Evolutionary conservation across 2,329 filamentous ascomycete genomes (phyloP), one percentile per base, ranked within the genome.

Genomic region (Paramyrothecium sp.): DNA sequence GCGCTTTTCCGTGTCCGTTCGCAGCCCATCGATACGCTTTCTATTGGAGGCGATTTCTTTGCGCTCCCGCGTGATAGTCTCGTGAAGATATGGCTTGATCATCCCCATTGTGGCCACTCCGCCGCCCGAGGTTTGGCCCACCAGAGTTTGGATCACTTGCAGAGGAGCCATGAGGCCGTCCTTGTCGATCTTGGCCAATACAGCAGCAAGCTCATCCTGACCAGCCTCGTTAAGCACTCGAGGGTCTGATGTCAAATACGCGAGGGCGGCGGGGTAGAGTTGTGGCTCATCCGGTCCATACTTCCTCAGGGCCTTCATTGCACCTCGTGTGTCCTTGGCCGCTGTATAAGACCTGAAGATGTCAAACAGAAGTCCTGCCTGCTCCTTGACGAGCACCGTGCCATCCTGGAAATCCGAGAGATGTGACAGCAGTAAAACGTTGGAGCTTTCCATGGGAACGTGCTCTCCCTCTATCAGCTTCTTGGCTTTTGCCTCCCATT

Each of bases 281-380:
- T 94, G 90, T 0, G 94, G 93, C 66, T 98, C 94, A 64, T 93
- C 87, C 0, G 90, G 87, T 0, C 95, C 96, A 69, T 99, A 99
- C 73, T 96, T 97, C 59, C 87, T 85, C 46, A 99, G 79, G 0
- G 95, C 93, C 69, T 89, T 91, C 68, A 99, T 92, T 5, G 94
- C 94, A 11, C 95, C 94, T 46, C 85, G 81, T 1, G 95, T 99
- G 71, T 99, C 95, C 63, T 92, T 92, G 21, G 93, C 92, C 1
- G 92, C 87, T 1, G 94, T 97, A 71, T 96, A 97, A 1, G 94
- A 97, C 52, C 95, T 89, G 78, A 99, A 98, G 58, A 99, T 98
- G 73, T 99, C 95, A 56, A 93, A 95, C 47, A 91, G 84, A 3
- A 99, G 83, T 20, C 93, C 92, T 58, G 96, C 91, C 69, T 97